A percentile compares a stretch with the other conserved stretches of the same genome.
These are phyloP conservation scores for Pichia sp. DNA, from an alignment of 1,139 yeast genomes.

Conservation along the genomic window DNA sequence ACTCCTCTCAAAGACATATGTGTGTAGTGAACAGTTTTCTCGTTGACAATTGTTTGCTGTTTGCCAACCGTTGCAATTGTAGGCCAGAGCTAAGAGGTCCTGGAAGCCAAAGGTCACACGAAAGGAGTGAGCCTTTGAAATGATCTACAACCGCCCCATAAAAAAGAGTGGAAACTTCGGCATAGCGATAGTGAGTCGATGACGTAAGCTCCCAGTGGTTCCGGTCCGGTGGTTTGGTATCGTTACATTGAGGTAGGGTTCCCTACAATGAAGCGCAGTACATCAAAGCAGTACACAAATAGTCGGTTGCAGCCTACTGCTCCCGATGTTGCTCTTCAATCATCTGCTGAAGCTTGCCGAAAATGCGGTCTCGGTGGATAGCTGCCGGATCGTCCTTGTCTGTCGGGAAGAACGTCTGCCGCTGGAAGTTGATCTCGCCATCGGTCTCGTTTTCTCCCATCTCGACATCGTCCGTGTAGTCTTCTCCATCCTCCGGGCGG, in stretches of 20 bases:
- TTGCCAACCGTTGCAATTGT: background rate
- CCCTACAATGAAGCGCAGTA: too few species aligned
- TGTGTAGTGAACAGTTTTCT: too few species aligned
- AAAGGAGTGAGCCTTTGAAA: too few species aligned
- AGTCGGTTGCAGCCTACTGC: too few species aligned
- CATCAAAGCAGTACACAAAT: too few species aligned
- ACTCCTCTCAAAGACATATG: constrained; percentile 33
- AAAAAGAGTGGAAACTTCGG: background rate
- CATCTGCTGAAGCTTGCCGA: constrained; percentile 53
- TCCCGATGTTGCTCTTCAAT: constrained; percentile 28
- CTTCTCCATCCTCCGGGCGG: constrained; percentile 27
- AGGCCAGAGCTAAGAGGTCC: too few species aligned
- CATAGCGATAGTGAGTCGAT: background rate
- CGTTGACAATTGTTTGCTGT: too few species aligned
- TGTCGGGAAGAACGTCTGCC: constrained; percentile 48
- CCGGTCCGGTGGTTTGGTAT: background rate
- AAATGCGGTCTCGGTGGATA: constrained; percentile 57
- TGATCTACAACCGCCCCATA: background rate
- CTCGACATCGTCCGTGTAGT: constrained; percentile 20
- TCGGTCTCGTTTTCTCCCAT: constrained; percentile 28
- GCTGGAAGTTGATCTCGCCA: constrained; percentile 31
- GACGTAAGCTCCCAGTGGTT: background rate
- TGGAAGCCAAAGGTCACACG: too few species aligned
- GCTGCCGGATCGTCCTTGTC: constrained; percentile 61
- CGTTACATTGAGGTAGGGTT: too few species aligned